These are phyloP conservation scores for Penicillium polonicum DNA, from an alignment of 2,329 filamentous ascomycete species.

Conservation along the genomic window DNA sequence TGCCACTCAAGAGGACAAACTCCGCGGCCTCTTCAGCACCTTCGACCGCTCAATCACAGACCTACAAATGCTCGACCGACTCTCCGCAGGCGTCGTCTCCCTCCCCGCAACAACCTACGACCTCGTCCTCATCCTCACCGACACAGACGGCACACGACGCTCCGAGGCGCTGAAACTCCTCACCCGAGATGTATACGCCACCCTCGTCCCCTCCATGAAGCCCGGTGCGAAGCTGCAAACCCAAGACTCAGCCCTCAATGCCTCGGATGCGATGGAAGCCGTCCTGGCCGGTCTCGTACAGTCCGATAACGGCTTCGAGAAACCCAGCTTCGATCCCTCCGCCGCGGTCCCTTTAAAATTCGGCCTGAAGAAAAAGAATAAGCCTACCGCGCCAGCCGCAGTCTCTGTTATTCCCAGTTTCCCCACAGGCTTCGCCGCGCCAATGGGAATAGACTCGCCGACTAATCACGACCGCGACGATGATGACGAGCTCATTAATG, in stretches of 20 bases:
- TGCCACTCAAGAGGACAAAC: slow-evolving; percentile 75
- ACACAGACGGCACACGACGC: slow-evolving; percentile 65
- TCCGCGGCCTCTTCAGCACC: slow-evolving; percentile 67
- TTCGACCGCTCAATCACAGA: slow-evolving; percentile 78
- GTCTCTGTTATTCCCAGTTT: slow-evolving; percentile 29
- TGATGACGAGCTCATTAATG: slow-evolving; percentile 87
- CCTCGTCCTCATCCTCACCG: slow-evolving; percentile 77
- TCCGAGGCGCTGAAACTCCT: slow-evolving; percentile 65
- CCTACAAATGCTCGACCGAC: slow-evolving; percentile 95
- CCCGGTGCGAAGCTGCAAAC: slow-evolving; percentile 60
- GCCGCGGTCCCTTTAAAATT: slow-evolving; percentile 64
- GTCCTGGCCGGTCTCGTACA: slow-evolving; percentile 26
- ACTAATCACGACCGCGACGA: slow-evolving; percentile 51
- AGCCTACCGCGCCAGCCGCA: slow-evolving; percentile 16
- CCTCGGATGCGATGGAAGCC: slow-evolving; percentile 35
- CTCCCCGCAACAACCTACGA: slow-evolving; percentile 79
- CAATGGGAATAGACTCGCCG: slow-evolving; percentile 40
- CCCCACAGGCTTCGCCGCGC: slow-evolving; percentile 40
- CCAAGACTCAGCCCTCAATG: slow-evolving; percentile 62
- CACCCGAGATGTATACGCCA: slow-evolving; percentile 64
- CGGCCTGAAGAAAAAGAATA: slow-evolving; percentile 59
- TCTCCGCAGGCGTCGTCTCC: slow-evolving; percentile 75
- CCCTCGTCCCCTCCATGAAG: slow-evolving; percentile 69
- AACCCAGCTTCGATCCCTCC: slow-evolving; percentile 62
- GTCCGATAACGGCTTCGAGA: slow-evolving; percentile 61